Evolutionary conservation across 1,284 basidiomycete genomes (phyloP).

Genomic region (Caloboletus firmus): DNA sequence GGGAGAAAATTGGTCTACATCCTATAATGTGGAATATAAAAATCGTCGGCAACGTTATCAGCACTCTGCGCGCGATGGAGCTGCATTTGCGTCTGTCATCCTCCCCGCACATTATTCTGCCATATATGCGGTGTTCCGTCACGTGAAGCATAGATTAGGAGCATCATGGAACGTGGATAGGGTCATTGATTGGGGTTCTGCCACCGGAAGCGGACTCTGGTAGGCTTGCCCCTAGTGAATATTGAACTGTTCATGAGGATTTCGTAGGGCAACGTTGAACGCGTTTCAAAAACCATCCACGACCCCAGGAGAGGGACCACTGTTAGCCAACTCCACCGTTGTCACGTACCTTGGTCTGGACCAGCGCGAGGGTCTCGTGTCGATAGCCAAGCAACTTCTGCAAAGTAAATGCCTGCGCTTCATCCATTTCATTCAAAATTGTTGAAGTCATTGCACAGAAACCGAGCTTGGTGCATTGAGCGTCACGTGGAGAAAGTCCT

Average conservation of each 20-base stretch:
- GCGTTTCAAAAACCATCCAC: slow-evolving; percentile 51
- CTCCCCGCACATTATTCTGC: slow-evolving; percentile 77
- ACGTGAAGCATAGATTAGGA: slow-evolving; percentile 61
- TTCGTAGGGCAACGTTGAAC: slow-evolving; percentile 60
- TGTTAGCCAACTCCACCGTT: slow-evolving; percentile 51
- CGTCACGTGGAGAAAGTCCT: slow-evolving; percentile 57
- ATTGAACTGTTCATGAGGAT: slow-evolving; percentile 14
- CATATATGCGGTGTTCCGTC: slow-evolving; percentile 63
- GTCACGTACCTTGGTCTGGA: slow-evolving; percentile 67
- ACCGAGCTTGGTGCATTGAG: slow-evolving; percentile 44
- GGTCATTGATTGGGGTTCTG: slow-evolving; percentile 76
- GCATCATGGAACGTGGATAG: slow-evolving; percentile 55
- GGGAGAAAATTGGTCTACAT: slow-evolving; percentile 49
- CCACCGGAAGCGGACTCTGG: slow-evolving; percentile 75
- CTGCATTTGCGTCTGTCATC: slow-evolving; percentile 72
- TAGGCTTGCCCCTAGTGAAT: slow-evolving; percentile 34
- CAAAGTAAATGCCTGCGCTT: slow-evolving; percentile 42
- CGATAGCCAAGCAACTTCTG: slow-evolving; percentile 64
- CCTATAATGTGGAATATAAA: slow-evolving; percentile 59
- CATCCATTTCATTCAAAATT: slow-evolving; percentile 3
- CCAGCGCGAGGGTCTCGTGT: slow-evolving; percentile 64
- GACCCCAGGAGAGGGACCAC: slow-evolving; percentile 33
- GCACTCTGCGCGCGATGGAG: slow-evolving; percentile 67
- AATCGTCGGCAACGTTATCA: slow-evolving; percentile 53
- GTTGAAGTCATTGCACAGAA: slow-evolving; percentile 39